Evolutionary conservation across 2,329 filamentous ascomycete genomes (phyloP).

Genomic region (Didymella segeticola): DNA sequence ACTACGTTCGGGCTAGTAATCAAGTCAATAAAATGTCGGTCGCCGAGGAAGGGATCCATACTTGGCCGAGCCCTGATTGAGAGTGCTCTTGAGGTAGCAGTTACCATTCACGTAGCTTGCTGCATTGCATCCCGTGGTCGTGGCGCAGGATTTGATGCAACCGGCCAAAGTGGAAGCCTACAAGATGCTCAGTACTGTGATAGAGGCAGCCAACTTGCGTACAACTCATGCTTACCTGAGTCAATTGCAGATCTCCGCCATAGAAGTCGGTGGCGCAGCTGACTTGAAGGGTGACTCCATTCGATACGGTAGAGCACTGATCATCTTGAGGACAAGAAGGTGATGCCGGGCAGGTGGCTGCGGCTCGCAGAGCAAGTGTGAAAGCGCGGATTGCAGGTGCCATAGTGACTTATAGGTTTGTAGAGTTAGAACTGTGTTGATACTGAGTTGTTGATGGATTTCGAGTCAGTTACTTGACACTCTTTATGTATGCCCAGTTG

Average conservation of each 20-base stretch:
- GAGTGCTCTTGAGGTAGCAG: neutral
- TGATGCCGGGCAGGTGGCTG: neutral
- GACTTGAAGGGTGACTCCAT: slow-evolving; percentile 2
- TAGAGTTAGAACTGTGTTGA: too few relatives aligned
- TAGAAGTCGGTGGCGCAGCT: slow-evolving; percentile 3
- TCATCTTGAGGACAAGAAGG: slow-evolving; percentile 3
- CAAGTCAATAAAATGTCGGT: neutral
- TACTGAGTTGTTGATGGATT: too few relatives aligned
- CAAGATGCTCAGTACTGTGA: neutral
- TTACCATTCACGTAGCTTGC: neutral
- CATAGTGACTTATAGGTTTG: too few relatives aligned
- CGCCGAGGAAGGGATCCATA: neutral
- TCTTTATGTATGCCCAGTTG: too few relatives aligned
- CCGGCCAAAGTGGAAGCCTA: neutral
- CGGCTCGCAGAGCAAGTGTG: neutral
- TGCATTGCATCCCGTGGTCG: neutral
- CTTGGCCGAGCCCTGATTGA: neutral
- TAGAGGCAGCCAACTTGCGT: neutral
- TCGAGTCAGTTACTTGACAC: too few relatives aligned
- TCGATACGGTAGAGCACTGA: neutral
- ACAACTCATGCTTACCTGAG: neutral
- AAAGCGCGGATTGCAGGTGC: neutral
- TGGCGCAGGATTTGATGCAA: neutral
- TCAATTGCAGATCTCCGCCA: neutral
- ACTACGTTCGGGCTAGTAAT: neutral